Percentiles rank a stretch among this genome's conserved stretches.
Evolutionary conservation across 352 stramenopile genomes (phyloP).

Genomic region (Phytophthora hybrid): DNA sequence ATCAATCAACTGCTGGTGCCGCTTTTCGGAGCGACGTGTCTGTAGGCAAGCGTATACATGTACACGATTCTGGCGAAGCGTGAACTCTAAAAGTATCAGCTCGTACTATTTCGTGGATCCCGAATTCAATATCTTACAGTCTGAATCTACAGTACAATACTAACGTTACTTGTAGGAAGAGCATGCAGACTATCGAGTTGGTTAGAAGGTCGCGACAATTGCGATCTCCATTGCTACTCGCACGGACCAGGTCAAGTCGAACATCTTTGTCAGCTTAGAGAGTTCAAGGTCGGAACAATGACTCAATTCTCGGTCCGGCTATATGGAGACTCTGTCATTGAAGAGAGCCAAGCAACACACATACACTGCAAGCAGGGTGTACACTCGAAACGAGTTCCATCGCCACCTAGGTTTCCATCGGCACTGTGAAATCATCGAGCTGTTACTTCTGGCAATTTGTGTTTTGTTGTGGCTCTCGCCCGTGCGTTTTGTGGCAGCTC

Average conservation of each 20-base stretch:
- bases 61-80: background rate
- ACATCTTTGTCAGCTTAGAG: conserved; percentile 6
- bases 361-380: background rate
- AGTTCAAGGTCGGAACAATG: conserved; percentile 6
- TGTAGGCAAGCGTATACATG: conserved; percentile 8
- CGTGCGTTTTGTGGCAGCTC: conserved; percentile 19
- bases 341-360: background rate
- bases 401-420: background rate
- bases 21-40: conserved; percentile 57
- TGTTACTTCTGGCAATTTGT: conserved; percentile 21
- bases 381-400: background rate
- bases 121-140: background rate
- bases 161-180: no score
- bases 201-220: no score
- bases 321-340: conserved; percentile 17
- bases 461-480: conserved; percentile 4
- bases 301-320: conserved; percentile 21
- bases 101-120: background rate
- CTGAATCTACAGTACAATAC: no score
- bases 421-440: background rate
- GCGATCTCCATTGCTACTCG: no score
- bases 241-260: background rate
- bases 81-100: background rate
- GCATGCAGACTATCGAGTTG: no score
- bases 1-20: conserved; percentile 47